A percentile compares a stretch with the other conserved stretches of the same genome.
Evolutionary conservation across 768 basidiomycete genomes (phyloP).

Genomic region (Fibroporia radiculosa): DNA sequence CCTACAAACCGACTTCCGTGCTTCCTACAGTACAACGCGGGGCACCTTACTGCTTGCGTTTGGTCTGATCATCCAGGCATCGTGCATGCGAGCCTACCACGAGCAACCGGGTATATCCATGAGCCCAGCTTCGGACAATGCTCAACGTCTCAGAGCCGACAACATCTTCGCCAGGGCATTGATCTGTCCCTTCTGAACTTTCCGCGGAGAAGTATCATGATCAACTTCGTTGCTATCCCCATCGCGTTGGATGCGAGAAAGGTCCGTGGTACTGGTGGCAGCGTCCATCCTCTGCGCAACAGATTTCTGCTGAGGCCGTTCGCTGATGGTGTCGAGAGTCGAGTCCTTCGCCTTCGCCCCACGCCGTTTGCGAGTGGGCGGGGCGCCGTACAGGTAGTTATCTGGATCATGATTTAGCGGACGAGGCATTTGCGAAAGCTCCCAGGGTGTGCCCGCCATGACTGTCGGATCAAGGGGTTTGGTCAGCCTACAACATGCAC

Average conservation of each 20-base stretch:
- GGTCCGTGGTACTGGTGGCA: constrained; percentile 69
- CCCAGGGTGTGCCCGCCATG: constrained; percentile 74
- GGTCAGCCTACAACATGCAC: constrained; percentile 3
- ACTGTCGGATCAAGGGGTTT: constrained; percentile 32
- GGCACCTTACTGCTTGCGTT: too few relatives aligned
- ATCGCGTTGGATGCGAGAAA: constrained; percentile 27
- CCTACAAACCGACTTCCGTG: constrained; percentile 12
- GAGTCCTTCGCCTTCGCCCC: constrained; percentile 50
- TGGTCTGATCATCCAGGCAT: too few relatives aligned
- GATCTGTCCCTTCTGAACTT: constrained; percentile 87
- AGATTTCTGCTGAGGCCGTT: constrained; percentile 47
- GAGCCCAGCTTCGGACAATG: too few relatives aligned
- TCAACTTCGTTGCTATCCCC: constrained; percentile 13
- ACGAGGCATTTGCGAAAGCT: constrained; percentile 60
- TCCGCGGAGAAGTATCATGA: constrained; percentile 49
- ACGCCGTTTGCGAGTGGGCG: constrained; percentile 55
- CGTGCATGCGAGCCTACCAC: too few relatives aligned
- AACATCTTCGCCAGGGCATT: constrained; percentile 89
- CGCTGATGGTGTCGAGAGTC: constrained; percentile 67
- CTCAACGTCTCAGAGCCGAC: constrained; percentile 62
- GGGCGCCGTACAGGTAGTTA: constrained; percentile 18
- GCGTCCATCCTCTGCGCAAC: constrained; percentile 50
- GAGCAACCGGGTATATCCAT: too few relatives aligned
- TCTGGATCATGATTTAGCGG: constrained; percentile 49
- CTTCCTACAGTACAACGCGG: constrained; percentile 13